Evolutionary conservation across 2,329 filamentous ascomycete genomes (phyloP).

Genomic region (Lecanoromycetidae sp.): DNA sequence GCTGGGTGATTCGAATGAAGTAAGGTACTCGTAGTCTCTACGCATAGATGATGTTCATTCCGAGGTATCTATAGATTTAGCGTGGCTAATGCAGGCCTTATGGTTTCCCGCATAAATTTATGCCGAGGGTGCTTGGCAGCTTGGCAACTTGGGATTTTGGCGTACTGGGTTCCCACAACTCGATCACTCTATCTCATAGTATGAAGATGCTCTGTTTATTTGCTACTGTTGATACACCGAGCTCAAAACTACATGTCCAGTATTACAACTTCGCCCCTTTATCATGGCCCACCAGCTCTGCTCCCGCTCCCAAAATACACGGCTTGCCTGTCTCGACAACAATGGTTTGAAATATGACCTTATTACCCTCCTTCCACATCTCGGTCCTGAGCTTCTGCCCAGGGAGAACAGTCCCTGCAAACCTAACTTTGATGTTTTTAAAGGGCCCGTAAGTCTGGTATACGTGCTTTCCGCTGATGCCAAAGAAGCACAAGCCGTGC

Average conservation of each 20-base stretch:
- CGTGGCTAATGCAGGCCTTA: no score
- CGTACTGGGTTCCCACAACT: no score
- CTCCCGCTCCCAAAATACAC: slow-evolving; percentile 69
- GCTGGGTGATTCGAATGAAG: background rate
- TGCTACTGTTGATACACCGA: no score
- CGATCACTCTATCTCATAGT: background rate
- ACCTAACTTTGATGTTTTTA: slow-evolving; percentile 87
- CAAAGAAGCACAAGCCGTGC: slow-evolving; percentile 93
- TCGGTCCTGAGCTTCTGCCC: slow-evolving; percentile 85
- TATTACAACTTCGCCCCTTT: slow-evolving; percentile 38
- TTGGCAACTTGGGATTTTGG: no score
- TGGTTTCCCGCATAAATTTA: no score
- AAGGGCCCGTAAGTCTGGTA: slow-evolving; percentile 70
- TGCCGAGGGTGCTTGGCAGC: no score
- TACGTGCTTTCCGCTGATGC: slow-evolving; percentile 80
- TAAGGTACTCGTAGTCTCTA: background rate
- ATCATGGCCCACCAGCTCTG: slow-evolving; percentile 50
- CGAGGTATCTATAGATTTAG: no score
- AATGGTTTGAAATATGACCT: slow-evolving; percentile 72
- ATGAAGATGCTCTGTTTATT: no score
- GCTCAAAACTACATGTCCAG: background rate
- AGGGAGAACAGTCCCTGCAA: slow-evolving; percentile 72
- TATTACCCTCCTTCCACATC: slow-evolving; percentile 82
- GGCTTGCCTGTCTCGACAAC: slow-evolving; percentile 90
- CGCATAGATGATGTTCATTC: no score